A percentile compares a stretch with the other conserved stretches of the same genome.
These are phyloP conservation scores for Blastocystis sp. DNA, from an alignment of 352 stramenopile species.

Conservation along the genomic window DNA sequence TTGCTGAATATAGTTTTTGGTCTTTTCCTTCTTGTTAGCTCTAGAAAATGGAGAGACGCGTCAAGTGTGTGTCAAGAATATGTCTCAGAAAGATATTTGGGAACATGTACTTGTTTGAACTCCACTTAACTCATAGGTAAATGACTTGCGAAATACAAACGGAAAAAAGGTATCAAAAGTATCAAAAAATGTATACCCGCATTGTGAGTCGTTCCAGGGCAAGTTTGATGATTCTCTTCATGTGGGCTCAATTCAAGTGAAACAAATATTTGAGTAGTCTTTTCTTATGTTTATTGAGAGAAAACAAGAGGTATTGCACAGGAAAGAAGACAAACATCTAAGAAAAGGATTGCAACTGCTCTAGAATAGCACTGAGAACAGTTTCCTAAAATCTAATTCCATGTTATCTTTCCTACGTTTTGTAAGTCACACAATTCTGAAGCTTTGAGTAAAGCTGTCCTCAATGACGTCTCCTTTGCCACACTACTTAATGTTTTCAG, in stretches of 20 bases:
- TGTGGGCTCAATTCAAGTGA: conserved; percentile 15
- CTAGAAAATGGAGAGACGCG: conserved; percentile 45
- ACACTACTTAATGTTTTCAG: background rate
- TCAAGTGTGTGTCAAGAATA: conserved; percentile 55
- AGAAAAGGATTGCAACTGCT: background rate
- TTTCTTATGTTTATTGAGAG: background rate
- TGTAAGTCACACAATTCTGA: background rate
- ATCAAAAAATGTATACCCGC: background rate
- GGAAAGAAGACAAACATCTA: background rate
- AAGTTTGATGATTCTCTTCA: conserved; percentile 49
- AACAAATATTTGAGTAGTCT: conserved; percentile 33
- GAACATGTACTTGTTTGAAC: background rate
- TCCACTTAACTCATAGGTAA: background rate
- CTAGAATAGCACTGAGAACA: background rate
- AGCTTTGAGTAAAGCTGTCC: background rate
- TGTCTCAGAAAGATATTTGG: conserved; percentile 51
- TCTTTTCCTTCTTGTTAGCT: background rate
- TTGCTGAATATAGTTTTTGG: conserved; percentile 45
- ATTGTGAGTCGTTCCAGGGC: conserved; percentile 10
- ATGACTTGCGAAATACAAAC: conserved; percentile 35
- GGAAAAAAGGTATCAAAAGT: conserved; percentile 41
- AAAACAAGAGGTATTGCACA: background rate
- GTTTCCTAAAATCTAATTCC: background rate
- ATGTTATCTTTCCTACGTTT: background rate
- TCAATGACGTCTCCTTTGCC: background rate